Evolutionary conservation across 768 basidiomycete species (phyloP).

Genomic region (Mycena maculata): DNA sequence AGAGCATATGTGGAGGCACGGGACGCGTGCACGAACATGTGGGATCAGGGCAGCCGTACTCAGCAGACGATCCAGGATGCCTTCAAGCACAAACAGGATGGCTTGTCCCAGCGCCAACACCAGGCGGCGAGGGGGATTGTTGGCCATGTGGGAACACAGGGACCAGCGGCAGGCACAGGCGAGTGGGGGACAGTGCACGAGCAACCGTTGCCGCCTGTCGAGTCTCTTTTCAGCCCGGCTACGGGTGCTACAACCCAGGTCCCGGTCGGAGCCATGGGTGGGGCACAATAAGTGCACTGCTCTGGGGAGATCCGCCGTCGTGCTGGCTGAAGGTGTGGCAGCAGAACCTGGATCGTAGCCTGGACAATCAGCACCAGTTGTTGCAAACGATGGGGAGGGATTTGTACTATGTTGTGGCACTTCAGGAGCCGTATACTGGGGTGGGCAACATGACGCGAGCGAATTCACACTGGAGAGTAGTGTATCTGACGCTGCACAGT

Average conservation of each 20-base stretch:
- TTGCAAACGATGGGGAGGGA: conserved; percentile 1
- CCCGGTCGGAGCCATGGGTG: conserved; percentile 11
- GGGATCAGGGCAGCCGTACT: neutral
- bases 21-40: neutral
- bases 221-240: neutral
- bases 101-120: too few relatives aligned
- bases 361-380: neutral
- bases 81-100: too few relatives aligned
- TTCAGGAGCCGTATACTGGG: neutral
- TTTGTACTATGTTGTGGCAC: neutral
- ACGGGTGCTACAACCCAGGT: neutral
- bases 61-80: neutral
- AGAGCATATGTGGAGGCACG: neutral
- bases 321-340: neutral
- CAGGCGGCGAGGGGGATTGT: too few relatives aligned
- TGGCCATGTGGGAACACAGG: too few relatives aligned
- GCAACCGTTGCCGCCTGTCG: neutral
- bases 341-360: neutral
- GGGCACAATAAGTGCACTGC: neutral
- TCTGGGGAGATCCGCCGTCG: neutral
- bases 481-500: neutral
- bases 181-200: neutral
- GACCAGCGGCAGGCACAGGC: neutral
- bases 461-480: neutral
- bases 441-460: neutral